A percentile compares a stretch with the other conserved stretches of the same genome.
Conservation (phyloP, 2,329 filamentous ascomycete genomes). For the Aureobasidium sp. region DNA sequence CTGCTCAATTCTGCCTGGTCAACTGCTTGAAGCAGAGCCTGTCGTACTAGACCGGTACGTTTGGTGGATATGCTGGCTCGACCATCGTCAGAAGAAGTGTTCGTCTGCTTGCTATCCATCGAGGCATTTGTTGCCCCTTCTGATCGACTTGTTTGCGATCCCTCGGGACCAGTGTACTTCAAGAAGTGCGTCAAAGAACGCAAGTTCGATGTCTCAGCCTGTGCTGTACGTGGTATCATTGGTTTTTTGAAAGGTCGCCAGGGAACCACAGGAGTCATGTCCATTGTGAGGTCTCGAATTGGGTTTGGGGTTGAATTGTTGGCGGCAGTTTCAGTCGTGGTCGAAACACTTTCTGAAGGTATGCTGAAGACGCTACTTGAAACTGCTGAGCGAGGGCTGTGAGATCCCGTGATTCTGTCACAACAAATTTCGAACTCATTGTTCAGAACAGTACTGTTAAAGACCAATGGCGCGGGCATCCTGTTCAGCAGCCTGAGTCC, state of each 20-base stretch:
- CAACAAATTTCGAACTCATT: not conserved
- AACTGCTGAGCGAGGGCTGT: not conserved
- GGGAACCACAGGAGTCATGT: not conserved
- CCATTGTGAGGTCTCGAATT: no score
- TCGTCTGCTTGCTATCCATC: no score
- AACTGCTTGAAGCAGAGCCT: not conserved
- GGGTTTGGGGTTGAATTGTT: not conserved
- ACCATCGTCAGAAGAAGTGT: not conserved
- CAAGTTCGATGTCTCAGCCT: not conserved
- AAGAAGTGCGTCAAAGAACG: not conserved
- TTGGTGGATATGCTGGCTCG: not conserved
- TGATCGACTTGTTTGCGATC: not conserved
- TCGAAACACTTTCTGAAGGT: not conserved
- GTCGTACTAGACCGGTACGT: not conserved
- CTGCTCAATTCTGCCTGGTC: not conserved
- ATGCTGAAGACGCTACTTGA: not conserved
- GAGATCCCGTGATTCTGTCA: not conserved
- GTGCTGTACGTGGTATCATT: constrained; percentile 1
- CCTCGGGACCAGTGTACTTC: constrained; percentile 1
- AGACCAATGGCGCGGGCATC: not conserved
- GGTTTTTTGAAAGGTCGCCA: not conserved
- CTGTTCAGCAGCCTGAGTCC: not conserved
- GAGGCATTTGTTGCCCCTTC: not conserved
- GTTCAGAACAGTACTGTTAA: not conserved
- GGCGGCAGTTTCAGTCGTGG: not conserved